phyloP scores from a whole-genome alignment of 139 green algal species.

The Bryopsis sp. region DNA sequence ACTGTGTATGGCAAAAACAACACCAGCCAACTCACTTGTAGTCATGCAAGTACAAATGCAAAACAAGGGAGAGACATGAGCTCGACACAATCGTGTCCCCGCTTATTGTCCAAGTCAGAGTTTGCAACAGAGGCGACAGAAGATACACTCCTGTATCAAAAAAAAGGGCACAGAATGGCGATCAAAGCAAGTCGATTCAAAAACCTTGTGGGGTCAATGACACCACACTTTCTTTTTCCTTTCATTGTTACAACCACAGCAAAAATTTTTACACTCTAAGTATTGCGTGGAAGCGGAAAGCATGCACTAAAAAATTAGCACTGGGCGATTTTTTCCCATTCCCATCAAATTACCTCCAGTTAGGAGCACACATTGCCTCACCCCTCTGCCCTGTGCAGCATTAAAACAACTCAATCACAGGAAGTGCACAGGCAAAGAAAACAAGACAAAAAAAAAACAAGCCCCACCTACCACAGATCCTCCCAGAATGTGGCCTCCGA shows the following conservation, averaged over 20 bases:
- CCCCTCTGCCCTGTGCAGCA: conserved; percentile 20
- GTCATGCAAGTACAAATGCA: conserved; percentile 79
- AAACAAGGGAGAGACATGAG: conserved; percentile 38
- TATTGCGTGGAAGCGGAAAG: too few species aligned
- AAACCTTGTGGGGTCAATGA: too few species aligned
- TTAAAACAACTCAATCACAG: neutral
- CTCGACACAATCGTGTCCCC: conserved; percentile 69
- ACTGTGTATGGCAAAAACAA: too few species aligned
- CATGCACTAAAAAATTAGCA: neutral
- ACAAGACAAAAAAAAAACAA: conserved; percentile 17
- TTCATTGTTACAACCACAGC: neutral
- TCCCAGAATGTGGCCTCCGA: conserved; percentile 18
- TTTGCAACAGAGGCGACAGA: conserved; percentile 64
- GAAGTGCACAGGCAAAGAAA: conserved; percentile 14
- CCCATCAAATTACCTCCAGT: conserved; percentile 25
- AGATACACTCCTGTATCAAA: conserved; percentile 56
- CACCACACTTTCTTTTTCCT: too few species aligned
- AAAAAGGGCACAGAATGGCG: too few species aligned
- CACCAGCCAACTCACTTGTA: conserved; percentile 70
- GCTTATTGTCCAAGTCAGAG: conserved; percentile 63
- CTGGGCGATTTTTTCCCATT: neutral
- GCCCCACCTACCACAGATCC: conserved; percentile 3
- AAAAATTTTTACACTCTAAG: neutral
- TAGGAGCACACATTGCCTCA: conserved; percentile 37
- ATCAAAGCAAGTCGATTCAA: too few species aligned